These are phyloP conservation scores for Fusarium miscanthi DNA, from an alignment of 2,329 filamentous ascomycete genomes.

Conservation along the genomic window DNA sequence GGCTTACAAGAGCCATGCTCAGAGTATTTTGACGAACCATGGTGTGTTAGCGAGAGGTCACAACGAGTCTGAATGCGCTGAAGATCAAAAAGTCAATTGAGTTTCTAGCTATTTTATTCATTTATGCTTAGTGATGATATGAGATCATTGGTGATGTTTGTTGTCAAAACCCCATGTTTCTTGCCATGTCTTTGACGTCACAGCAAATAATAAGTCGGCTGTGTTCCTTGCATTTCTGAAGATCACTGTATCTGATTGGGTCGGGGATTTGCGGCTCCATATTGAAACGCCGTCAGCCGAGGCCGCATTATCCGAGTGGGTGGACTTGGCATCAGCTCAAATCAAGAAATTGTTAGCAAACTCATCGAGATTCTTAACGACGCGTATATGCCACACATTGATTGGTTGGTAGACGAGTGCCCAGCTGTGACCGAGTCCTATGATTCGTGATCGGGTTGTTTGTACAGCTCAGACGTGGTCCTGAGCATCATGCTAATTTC, in stretches of 20 bases:
- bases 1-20: slow-evolving; percentile 13
- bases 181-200: slow-evolving; percentile 32
- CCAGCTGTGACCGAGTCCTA: not conserved
- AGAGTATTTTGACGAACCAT: slow-evolving; percentile 22
- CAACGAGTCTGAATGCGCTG: not conserved
- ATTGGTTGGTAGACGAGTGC: not conserved
- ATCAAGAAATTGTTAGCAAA: slow-evolving; percentile 11
- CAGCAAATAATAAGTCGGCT: slow-evolving; percentile 2
- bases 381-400: not conserved
- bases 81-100: not conserved
- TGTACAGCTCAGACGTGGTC: not conserved
- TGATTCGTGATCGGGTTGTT: not conserved
- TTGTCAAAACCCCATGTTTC: not conserved
- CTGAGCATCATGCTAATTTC: slow-evolving; percentile 1
- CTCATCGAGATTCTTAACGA: slow-evolving; percentile 5
- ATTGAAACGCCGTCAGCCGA: slow-evolving; percentile 12
- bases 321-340: slow-evolving; percentile 26
- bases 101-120: slow-evolving; percentile 3
- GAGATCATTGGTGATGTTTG: slow-evolving; percentile 27
- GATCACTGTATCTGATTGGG: slow-evolving; percentile 8
- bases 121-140: not conserved
- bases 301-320: slow-evolving; percentile 30
- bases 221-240: slow-evolving; percentile 22
- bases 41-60: not conserved
- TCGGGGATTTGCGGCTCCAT: slow-evolving; percentile 37